Conservation (phyloP, 495 filamentous ascomycete species). For the Penicillium tannophilum region DNA sequence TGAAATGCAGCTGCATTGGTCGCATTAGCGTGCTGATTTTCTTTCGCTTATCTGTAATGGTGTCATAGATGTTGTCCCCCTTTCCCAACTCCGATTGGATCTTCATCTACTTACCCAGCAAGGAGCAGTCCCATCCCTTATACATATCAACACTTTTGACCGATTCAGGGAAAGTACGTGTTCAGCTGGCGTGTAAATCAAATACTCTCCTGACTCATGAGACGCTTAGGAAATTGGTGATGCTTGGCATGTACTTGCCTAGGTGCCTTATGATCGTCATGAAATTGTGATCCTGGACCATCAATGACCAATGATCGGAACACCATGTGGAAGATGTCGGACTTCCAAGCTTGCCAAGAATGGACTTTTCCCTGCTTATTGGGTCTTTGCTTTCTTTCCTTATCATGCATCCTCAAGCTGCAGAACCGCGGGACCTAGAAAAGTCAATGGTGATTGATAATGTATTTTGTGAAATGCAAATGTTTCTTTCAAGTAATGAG, state of each 20-base stretch:
- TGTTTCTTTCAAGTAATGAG: background rate
- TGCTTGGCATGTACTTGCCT: background rate
- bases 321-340: background rate
- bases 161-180: background rate
- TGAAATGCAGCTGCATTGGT: conserved; percentile 18
- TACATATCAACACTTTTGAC: background rate
- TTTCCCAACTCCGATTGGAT: conserved; percentile 10
- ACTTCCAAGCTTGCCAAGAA: conserved; percentile 14
- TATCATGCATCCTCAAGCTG: conserved; percentile 20
- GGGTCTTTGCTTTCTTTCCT: conserved; percentile 7
- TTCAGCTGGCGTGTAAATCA: conserved; percentile 1
- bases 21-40: conserved; percentile 7
- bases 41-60: background rate
- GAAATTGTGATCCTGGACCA: background rate
- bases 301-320: too few relatives aligned
- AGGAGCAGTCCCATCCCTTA: background rate
- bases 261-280: background rate
- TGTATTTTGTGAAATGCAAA: too few relatives aligned
- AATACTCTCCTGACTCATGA: background rate
- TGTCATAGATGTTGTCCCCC: conserved; percentile 5
- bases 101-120: background rate
- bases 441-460: background rate
- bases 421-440: conserved; percentile 8
- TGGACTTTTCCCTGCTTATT: conserved; percentile 9
- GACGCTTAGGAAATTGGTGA: background rate